Base-by-base conservation (phyloP, 164 flowering plant species). In the Warburgia ugandensis region DNA sequence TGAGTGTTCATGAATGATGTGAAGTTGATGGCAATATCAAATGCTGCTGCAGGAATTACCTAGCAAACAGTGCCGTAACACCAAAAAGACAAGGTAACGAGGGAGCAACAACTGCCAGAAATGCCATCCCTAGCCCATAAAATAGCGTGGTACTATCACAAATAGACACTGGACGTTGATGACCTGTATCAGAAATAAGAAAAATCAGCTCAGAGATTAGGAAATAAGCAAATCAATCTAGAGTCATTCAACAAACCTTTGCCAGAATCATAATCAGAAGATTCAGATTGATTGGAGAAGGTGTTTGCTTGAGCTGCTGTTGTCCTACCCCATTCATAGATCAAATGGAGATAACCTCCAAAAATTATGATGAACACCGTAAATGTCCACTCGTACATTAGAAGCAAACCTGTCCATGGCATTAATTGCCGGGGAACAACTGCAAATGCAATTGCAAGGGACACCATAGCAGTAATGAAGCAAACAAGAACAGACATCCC, bases 381-480 rank as follows among this genome's bases (percentile, higher is more conserved):
- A 58, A 84, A 84, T 28, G 87, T 78, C 97, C 95, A 88, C 56
- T 92, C 99, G 55, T 88, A 92, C 76, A 82, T 70, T 64, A 92
- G 75, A 25, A 86, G 59, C 77, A 92, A 69, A 41, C 99, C 99
- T 20, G 94, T 86, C 97, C 95, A 92, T 51, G 99, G 99, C 79
- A 69, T 79, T 50, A 86, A 87, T 74, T 92, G 99, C 9, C 83
- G 77, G 37, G 99, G 99, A 40, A 92, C 85, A 60, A 92, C 63
- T 22, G 76, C 50, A 58, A 92, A 62, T 52, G 87, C 64, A 51
- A 80, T 40, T 29, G 57, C 86, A 53, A 88, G 65, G 29, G 99
- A 67, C 6, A 77, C 68, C 31, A 73, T 19, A 56, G 73, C 87
- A 68, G 78, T 70, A 44, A 65, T 30, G 54, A 92, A 79, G 61